Evolutionary conservation across 345 rosid species (phyloP), one percentile per base, ranked within the genome.

Genomic region (Nephelium lappaceum): DNA sequence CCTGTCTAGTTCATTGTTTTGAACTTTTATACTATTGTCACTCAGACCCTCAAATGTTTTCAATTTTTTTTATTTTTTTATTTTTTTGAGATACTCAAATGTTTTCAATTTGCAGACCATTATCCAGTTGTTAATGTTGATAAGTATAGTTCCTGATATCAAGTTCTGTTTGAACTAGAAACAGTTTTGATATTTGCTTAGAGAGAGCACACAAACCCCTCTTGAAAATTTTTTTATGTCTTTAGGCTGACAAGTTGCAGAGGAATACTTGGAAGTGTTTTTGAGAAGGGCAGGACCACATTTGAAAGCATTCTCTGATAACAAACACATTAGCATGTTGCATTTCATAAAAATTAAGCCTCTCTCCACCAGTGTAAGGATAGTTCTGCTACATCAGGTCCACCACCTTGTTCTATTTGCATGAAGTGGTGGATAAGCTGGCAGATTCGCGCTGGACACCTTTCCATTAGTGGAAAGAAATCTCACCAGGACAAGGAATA

Each of bases 391-490:
- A 31, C 19, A 55, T 53, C 64, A 79, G 78, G 83, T 69, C 89
- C 86, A 76, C 86, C 80, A 83, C 79, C 49, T 78, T 77, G 82
- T 78, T 60, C 16, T 70, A 36, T 39, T 78, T 27, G 75, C 24
- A 77, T 77, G 45, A 18, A 71, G 81, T 76, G 73, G 86, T 60
- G 74, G 76, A 60, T 78, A 67, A 75, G 86, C 71, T 79, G 87
- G 65, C 84, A 73, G 66, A 81, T 78, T 78, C 73, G 41, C 49
- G 68, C 0, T 53, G 74, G 79, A 53, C 74, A 42, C 79, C 75
- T 79, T 77, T 79, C 87, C 21, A 80, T 77, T 79, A 83, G 87
- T 78, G 85, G 89, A 80, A 86, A 83, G 60, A 83, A 78, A 76
- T 68, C 83, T 81, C 11, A n/a, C 70, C 27, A 45, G 39, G 57